These are phyloP conservation scores for Phaeotremella fagi DNA, from an alignment of 768 basidiomycete species.

Conservation along the genomic window DNA sequence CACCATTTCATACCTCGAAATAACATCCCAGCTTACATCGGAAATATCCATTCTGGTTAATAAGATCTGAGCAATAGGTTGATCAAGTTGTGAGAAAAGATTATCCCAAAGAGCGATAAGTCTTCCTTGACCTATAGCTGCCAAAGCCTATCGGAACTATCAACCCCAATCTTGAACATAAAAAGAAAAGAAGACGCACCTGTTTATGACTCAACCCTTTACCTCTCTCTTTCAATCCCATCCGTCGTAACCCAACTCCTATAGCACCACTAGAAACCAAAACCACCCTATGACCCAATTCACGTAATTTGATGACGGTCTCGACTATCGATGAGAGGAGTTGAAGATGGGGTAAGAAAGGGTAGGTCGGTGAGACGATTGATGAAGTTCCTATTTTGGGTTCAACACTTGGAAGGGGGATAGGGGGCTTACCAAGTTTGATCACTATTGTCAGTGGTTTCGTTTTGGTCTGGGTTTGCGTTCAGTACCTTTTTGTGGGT, in stretches of 20 bases:
- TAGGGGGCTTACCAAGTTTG: conserved; percentile 63
- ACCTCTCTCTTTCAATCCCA: conserved; percentile 73
- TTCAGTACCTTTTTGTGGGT: background rate
- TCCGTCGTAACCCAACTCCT: conserved; percentile 85
- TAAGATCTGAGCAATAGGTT: conserved; percentile 92
- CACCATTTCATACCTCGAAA: background rate
- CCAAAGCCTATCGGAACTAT: conserved; percentile 93
- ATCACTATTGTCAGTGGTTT: conserved; percentile 66
- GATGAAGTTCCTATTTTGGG: conserved; percentile 74
- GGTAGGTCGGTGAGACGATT: conserved; percentile 82
- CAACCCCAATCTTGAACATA: too few species aligned
- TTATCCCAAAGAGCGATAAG: conserved; percentile 97
- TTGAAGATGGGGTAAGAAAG: conserved; percentile 84
- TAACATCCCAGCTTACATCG: conserved; percentile 64
- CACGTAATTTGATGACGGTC: conserved; percentile 71
- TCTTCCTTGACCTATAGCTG: conserved; percentile 93
- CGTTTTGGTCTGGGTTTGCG: conserved; percentile 11
- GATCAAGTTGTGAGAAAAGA: conserved; percentile 85
- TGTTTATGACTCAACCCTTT: conserved; percentile 87
- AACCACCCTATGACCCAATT: conserved; percentile 85
- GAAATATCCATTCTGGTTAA: conserved; percentile 94
- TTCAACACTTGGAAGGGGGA: conserved; percentile 2
- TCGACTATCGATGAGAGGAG: conserved; percentile 89
- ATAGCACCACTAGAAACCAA: conserved; percentile 98
- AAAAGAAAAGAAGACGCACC: conserved; percentile 55